Evolutionary conservation across 1,139 yeast genomes (phyloP), one percentile per base, ranked within the genome.

Genomic region (Wickerhamomyces sp.): DNA sequence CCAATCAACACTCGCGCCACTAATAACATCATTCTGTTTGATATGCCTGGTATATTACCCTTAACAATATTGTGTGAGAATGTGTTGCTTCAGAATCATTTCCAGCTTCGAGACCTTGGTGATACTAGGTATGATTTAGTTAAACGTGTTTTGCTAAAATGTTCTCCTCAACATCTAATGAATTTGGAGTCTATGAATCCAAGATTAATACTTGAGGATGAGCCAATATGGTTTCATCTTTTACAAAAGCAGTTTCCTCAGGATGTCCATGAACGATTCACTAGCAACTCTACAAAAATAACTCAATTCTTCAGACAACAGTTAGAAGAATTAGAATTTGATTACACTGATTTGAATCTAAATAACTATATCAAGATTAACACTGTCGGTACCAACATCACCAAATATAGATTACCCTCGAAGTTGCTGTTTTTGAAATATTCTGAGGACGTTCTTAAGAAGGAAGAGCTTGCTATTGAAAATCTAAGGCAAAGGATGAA

Each of bases 171-270:
- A 40, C 84, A 77, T 48, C 55, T 78, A 20, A 54, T 60, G 25
- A 60, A 56, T 19, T 55, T 77, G 5, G 85, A 78, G 52, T 42
- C 46, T 8, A 54, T 49, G 24, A 73, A 78, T 46, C 70, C 74
- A 0, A 64, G 61, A 25, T 49, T 76, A 13, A 54, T 63, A 5
- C 73, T 79, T 13, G 72, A 69, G 31, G 72, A 76, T 39, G 82
- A 76, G 44, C 65, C 60, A 28, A 48, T 76, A n/a, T 78, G 85
- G 85, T 51, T 50, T 4, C 48, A 49, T 1, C 55, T 76, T 17
- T 52, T 77, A 5, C 61, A 59, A 37, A 67, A 61, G 41, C 81
- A 78, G 41, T 78, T 75, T 49, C 76, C 81, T 5, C 70, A 65
- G 38, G 54, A 50, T 33, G 37, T 47, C 12, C 48, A 39, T 17